Conservation (phyloP, 805 yeast species). For the Metschnikowia lochheadii region DNA sequence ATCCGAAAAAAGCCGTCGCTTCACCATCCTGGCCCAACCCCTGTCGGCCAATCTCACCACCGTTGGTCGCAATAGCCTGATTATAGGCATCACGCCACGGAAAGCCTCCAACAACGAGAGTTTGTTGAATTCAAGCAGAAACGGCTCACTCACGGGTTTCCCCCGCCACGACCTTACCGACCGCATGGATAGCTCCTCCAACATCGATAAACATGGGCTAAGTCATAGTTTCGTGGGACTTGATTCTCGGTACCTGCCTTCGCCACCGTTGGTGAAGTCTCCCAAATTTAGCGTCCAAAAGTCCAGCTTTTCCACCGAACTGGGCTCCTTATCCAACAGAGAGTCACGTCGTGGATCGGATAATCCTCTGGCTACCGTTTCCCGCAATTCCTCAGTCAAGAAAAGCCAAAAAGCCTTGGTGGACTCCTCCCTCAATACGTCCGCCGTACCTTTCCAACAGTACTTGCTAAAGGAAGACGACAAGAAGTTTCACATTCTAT, state of each 20-base stretch:
- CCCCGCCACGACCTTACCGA: slow-evolving; percentile 2
- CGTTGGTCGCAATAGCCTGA: slow-evolving; percentile 10
- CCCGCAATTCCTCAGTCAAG: slow-evolving; percentile 16
- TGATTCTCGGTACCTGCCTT: slow-evolving; percentile 10
- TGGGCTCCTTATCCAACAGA: slow-evolving; percentile 1
- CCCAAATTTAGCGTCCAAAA: not conserved
- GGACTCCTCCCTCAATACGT: slow-evolving; percentile 49
- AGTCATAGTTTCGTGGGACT: slow-evolving; percentile 1
- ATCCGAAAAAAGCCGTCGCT: slow-evolving; percentile 35
- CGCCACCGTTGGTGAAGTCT: slow-evolving; percentile 10
- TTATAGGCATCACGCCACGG: slow-evolving; percentile 7
- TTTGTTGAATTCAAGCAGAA: slow-evolving; percentile 6
- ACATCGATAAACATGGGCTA: not conserved
- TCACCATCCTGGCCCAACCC: slow-evolving; percentile 43
- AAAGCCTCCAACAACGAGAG: slow-evolving; percentile 11
- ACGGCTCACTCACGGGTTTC: slow-evolving; percentile 10
- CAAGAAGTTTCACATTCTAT: slow-evolving; percentile 77
- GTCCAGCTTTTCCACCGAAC: not conserved
- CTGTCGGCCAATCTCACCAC: slow-evolving; percentile 25
- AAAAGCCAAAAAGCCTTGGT: slow-evolving; percentile 50
- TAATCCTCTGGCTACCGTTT: slow-evolving; percentile 8
- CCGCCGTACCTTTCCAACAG: slow-evolving; percentile 71
- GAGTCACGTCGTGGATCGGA: slow-evolving; percentile 16
- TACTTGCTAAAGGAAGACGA: slow-evolving; percentile 68
- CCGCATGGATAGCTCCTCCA: slow-evolving; percentile 11